Percentiles rank a stretch among this genome's conserved stretches.
Conservation (phyloP, 2,329 filamentous ascomycete genomes). For the Scorias spongiosa region DNA sequence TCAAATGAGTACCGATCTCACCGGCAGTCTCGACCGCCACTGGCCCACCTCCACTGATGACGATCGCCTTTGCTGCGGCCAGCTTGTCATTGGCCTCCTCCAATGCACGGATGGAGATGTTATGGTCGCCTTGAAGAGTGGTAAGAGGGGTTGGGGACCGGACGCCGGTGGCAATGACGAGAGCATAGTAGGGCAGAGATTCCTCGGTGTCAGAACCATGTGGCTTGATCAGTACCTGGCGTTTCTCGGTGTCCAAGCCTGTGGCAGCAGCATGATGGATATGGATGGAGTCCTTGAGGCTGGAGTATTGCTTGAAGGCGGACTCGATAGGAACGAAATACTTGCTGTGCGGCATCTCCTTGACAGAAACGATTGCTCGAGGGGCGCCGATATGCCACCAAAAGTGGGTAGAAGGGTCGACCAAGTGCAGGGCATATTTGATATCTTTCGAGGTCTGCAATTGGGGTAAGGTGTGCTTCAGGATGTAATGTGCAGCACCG, state of each 20-base stretch:
- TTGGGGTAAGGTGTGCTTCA: constrained; percentile 35
- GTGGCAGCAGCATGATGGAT: constrained; percentile 38
- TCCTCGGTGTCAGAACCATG: constrained; percentile 7
- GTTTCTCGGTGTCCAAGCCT: constrained; percentile 27
- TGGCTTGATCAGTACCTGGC: constrained; percentile 30
- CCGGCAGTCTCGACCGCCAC: constrained; percentile 24
- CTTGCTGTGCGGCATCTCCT: constrained; percentile 32
- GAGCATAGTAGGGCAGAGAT: constrained; percentile 34
- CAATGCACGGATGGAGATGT: constrained; percentile 17
- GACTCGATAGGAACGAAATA: constrained; percentile 35
- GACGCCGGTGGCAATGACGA: constrained; percentile 42
- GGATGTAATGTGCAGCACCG: constrained; percentile 37
- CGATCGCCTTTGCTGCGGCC: constrained; percentile 20
- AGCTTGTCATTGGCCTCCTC: constrained; percentile 16
- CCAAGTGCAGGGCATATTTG: constrained; percentile 38
- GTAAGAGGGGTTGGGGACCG: constrained; percentile 30
- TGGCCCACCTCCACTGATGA: constrained; percentile 23
- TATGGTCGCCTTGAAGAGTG: constrained; percentile 26
- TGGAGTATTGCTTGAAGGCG: constrained; percentile 36
- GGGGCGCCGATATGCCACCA: constrained; percentile 40
- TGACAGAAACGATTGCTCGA: constrained; percentile 34
- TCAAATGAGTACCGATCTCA: constrained; percentile 20
- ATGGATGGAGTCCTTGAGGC: constrained; percentile 17
- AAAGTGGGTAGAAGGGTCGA: constrained; percentile 38
- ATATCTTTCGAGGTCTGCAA: constrained; percentile 13